phyloP scores from a whole-genome alignment of 2,329 filamentous ascomycete species.

The Cordyceps javanica region DNA sequence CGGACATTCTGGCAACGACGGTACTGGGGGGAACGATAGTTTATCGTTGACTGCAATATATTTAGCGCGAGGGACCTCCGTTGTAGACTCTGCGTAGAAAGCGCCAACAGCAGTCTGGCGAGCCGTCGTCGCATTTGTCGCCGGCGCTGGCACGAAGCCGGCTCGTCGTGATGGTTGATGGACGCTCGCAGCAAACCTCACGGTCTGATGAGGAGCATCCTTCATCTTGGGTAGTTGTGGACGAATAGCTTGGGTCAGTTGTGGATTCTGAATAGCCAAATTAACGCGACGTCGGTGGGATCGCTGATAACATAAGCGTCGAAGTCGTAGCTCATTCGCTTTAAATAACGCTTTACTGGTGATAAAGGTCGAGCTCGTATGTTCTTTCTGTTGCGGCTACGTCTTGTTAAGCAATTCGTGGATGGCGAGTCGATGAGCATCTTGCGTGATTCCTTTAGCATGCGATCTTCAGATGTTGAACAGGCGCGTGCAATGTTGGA shows the following conservation, averaged over 20 bases:
- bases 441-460: too few relatives aligned
- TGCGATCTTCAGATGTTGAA: too few relatives aligned
- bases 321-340: constrained; percentile 18
- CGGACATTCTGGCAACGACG: constrained; percentile 15
- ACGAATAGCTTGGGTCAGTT: background rate
- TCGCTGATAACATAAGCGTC: constrained; percentile 18
- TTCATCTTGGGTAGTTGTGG: constrained; percentile 14
- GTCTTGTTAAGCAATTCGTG: too few relatives aligned
- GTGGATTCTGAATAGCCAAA: constrained; percentile 13
- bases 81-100: constrained; percentile 16
- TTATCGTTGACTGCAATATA: constrained; percentile 19
- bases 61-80: constrained; percentile 17
- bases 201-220: constrained; percentile 8
- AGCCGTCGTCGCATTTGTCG: constrained; percentile 19
- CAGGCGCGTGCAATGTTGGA: too few relatives aligned
- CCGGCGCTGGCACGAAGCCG: constrained; percentile 8
- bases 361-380: too few relatives aligned
- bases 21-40: constrained; percentile 17
- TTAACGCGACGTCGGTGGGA: constrained; percentile 16
- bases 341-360: constrained; percentile 15
- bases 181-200: constrained; percentile 14
- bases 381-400: too few relatives aligned
- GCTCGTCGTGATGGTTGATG: constrained; percentile 1
- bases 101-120: constrained; percentile 18
- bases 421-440: too few relatives aligned